Evolutionary conservation across 2,329 filamentous ascomycete genomes (phyloP).

Genomic region (Colletotrichum tropicicola): DNA sequence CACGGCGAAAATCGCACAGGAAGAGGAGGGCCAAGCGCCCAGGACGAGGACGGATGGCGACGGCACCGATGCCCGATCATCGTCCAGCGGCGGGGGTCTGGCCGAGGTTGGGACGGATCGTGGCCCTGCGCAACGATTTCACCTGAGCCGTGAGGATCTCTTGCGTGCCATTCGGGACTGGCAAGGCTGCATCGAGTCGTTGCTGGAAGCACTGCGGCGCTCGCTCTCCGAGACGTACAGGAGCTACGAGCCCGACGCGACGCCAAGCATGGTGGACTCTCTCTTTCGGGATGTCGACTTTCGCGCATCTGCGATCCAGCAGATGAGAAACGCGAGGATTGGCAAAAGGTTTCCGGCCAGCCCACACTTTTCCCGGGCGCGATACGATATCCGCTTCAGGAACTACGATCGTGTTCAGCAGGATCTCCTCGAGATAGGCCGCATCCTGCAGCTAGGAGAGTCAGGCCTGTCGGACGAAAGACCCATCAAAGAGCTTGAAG

Average conservation of each 20-base stretch:
- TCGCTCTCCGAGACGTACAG: constrained; percentile 55
- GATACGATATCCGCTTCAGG: constrained; percentile 57
- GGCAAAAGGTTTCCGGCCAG: constrained; percentile 51
- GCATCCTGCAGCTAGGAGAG: constrained; percentile 50
- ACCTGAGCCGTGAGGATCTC: constrained; percentile 39
- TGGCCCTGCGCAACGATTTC: no score
- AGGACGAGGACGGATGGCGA: neutral
- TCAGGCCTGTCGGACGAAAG: constrained; percentile 50
- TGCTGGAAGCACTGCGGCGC: constrained; percentile 51
- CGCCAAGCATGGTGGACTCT: constrained; percentile 50
- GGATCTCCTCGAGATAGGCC: constrained; percentile 49
- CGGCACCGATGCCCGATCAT: neutral
- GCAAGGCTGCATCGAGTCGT: constrained; percentile 50
- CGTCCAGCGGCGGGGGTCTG: no score
- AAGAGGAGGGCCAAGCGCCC: neutral
- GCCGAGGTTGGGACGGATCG: no score
- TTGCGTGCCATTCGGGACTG: constrained; percentile 53
- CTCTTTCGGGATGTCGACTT: constrained; percentile 52
- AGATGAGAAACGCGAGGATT: constrained; percentile 56
- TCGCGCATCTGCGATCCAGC: constrained; percentile 51
- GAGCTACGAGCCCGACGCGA: constrained; percentile 53
- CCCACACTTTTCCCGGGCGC: constrained; percentile 49
- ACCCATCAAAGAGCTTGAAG: constrained; percentile 50
- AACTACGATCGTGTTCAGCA: constrained; percentile 55
- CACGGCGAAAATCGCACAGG: no score